phyloP scores from a whole-genome alignment of 2,329 filamentous ascomycete species.

The Davidsoniella australis region DNA sequence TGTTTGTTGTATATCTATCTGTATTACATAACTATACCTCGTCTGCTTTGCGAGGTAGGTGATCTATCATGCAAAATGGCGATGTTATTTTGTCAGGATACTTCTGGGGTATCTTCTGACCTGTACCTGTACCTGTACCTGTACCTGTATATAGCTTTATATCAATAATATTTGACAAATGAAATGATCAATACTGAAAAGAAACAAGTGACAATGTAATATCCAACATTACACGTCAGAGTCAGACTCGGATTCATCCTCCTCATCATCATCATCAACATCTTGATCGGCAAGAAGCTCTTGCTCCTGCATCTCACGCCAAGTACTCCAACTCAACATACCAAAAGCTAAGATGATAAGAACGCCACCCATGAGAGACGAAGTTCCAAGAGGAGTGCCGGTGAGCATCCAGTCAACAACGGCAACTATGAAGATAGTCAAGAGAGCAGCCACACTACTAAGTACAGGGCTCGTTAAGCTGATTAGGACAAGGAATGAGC shows the following conservation, averaged over 20 bases:
- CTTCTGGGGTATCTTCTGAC: too few relatives aligned
- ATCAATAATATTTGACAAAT: background rate
- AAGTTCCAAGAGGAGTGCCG: constrained; percentile 54
- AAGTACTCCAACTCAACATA: constrained; percentile 82
- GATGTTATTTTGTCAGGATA: too few relatives aligned
- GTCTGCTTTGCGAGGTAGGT: too few relatives aligned
- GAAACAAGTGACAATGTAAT: background rate
- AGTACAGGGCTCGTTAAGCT: constrained; percentile 83
- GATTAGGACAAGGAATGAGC: constrained; percentile 83
- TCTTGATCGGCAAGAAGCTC: constrained; percentile 41
- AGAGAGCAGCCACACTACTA: constrained; percentile 75
- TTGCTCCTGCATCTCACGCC: constrained; percentile 81
- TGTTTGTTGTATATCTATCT: too few relatives aligned
- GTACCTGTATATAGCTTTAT: too few relatives aligned
- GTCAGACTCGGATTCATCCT: constrained; percentile 7
- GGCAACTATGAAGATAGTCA: constrained; percentile 95
- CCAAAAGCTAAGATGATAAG: constrained; percentile 79
- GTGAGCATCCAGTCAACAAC: constrained; percentile 79
- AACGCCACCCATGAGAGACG: constrained; percentile 64
- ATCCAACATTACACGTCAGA: constrained; percentile 2
- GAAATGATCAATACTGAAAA: background rate
- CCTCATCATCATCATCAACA: constrained; percentile 22
- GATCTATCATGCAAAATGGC: too few relatives aligned
- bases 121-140: too few relatives aligned
- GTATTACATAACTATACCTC: too few relatives aligned